A percentile compares a stretch with the other conserved stretches of the same genome.
These are phyloP conservation scores for Brassica rapa DNA, from an alignment of 345 rosid genomes.

Conservation along the genomic window DNA sequence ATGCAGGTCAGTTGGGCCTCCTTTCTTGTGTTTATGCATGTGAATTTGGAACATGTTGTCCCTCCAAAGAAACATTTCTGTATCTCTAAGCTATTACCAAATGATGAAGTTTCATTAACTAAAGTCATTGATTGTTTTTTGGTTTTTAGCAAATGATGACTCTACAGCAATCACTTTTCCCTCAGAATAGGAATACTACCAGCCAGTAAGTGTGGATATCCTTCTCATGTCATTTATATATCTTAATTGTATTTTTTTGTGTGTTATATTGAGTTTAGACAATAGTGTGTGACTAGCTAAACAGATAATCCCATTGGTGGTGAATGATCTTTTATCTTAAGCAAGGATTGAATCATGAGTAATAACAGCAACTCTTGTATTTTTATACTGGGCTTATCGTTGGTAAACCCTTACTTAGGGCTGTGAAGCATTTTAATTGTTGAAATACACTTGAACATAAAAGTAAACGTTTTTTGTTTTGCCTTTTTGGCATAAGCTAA, in stretches of 20 bases:
- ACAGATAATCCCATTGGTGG: neutral
- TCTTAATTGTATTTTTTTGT: neutral
- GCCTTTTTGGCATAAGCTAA: neutral
- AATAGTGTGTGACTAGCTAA: slow-evolving; percentile 1
- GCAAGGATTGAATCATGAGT: neutral
- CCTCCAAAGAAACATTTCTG: neutral
- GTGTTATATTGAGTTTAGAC: slow-evolving; percentile 2
- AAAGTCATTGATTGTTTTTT: slow-evolving; percentile 5
- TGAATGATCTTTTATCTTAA: neutral
- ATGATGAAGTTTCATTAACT: slow-evolving; percentile 14
- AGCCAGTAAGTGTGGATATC: slow-evolving; percentile 54
- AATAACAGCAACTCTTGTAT: neutral
- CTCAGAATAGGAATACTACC: slow-evolving; percentile 65
- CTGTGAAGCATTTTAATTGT: neutral
- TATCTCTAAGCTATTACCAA: slow-evolving; percentile 11
- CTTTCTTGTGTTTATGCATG: neutral
- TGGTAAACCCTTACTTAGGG: neutral
- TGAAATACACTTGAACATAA: neutral
- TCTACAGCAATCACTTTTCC: slow-evolving; percentile 63
- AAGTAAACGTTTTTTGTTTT: neutral
- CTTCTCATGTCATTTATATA: neutral
- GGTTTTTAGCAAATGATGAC: slow-evolving; percentile 58
- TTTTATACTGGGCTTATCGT: neutral
- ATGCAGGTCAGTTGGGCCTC: slow-evolving; percentile 60
- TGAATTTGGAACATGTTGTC: slow-evolving; percentile 10